These are phyloP conservation scores for Pythium folliculosum DNA, from an alignment of 352 stramenopile genomes.

Conservation along the genomic window DNA sequence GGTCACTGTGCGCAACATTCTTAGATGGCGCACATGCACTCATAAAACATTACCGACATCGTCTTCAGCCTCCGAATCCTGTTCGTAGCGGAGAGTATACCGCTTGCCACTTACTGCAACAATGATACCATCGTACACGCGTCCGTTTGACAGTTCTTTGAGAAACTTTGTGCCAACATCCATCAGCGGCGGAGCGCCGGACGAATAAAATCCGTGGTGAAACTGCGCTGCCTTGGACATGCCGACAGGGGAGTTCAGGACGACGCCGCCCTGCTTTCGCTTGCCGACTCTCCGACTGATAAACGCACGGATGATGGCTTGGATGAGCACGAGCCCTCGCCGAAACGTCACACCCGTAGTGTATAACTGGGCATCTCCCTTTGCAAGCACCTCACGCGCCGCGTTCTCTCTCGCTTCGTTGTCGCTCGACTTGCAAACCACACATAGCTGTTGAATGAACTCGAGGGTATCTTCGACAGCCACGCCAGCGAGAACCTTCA, in stretches of 20 bases:
- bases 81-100: conserved; percentile 64
- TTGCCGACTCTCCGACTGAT: conserved; percentile 49
- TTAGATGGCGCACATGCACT: background rate
- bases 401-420: conserved; percentile 53
- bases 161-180: conserved; percentile 62
- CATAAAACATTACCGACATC: conserved; percentile 49
- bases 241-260: background rate
- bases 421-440: conserved; percentile 55
- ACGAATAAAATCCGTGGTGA: conserved; percentile 1
- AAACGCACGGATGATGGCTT: conserved; percentile 69
- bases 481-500: conserved; percentile 79
- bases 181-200: conserved; percentile 36
- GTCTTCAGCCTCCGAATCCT: conserved; percentile 59
- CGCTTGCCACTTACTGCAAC: conserved; percentile 42
- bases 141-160: conserved; percentile 67
- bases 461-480: conserved; percentile 67
- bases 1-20: too few species aligned
- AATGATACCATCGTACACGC: conserved; percentile 71
- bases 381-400: conserved; percentile 53
- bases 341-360: conserved; percentile 75
- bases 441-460: conserved; percentile 73
- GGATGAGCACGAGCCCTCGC: conserved; percentile 63
- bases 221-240: conserved; percentile 20
- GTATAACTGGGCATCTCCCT: conserved; percentile 73
- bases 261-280: conserved; percentile 27